These are phyloP conservation scores for Calamus simplicifolius DNA, from an alignment of 176 grass and related monocot genomes.

Conservation along the genomic window DNA sequence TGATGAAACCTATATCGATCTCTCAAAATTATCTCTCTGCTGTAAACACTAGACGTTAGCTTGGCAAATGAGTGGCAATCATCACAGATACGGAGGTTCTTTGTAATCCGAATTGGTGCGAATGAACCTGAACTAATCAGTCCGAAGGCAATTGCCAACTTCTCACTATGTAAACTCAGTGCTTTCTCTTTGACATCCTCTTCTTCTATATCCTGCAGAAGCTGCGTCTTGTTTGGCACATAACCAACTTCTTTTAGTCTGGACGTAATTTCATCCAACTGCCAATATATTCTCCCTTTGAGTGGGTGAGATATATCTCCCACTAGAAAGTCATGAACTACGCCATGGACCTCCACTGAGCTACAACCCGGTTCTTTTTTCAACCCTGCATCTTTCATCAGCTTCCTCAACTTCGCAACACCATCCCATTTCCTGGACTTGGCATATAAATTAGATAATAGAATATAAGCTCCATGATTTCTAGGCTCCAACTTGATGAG, in stretches of 20 bases:
- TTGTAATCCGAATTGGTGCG: slow-evolving; percentile 21
- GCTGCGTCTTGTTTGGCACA: not conserved
- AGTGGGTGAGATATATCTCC: slow-evolving; percentile 9
- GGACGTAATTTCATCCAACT: slow-evolving; percentile 17
- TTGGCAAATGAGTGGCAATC: slow-evolving; percentile 21
- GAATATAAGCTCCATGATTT: slow-evolving; percentile 26
- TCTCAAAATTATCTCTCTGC: slow-evolving; percentile 14
- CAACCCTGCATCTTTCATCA: slow-evolving; percentile 17
- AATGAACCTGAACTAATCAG: slow-evolving; percentile 11
- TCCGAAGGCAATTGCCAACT: slow-evolving; percentile 22
- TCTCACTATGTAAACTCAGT: slow-evolving; percentile 17
- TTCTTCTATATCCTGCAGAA: slow-evolving; percentile 10
- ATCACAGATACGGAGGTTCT: not conserved
- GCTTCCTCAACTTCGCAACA: slow-evolving; percentile 30
- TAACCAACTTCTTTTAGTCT: slow-evolving; percentile 12
- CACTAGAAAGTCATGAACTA: slow-evolving; percentile 16
- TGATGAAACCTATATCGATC: slow-evolving; percentile 26
- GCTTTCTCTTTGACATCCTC: slow-evolving; percentile 3
- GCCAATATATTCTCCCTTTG: slow-evolving; percentile 14
- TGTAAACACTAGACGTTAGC: slow-evolving; percentile 22
- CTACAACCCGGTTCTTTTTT: slow-evolving; percentile 7
- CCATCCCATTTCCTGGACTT: slow-evolving; percentile 24
- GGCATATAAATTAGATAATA: slow-evolving; percentile 44
- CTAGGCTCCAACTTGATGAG: slow-evolving; percentile 30
- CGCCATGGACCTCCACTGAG: slow-evolving; percentile 15